Percentiles rank a stretch among this genome's conserved stretches.
phyloP scores from a whole-genome alignment of 768 basidiomycete genomes.

The Crepidotus variabilis region DNA sequence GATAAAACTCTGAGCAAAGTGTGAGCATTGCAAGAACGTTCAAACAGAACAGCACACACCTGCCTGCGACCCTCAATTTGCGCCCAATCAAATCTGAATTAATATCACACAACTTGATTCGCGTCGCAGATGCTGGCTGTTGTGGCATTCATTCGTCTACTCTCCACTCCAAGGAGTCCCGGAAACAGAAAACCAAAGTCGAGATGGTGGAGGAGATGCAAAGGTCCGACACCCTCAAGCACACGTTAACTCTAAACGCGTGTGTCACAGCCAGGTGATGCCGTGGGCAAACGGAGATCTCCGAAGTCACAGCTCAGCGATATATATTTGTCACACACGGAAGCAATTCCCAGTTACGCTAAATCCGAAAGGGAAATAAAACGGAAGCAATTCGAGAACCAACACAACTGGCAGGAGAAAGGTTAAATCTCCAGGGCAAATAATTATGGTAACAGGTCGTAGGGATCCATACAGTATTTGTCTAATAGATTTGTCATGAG shows the following conservation, averaged over 20 bases:
- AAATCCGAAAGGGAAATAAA: constrained; percentile 11
- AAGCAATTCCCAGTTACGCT: constrained; percentile 5
- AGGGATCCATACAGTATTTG: not conserved
- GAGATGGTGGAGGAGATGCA: not conserved
- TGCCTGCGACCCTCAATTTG: constrained; percentile 58
- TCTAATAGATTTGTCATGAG: constrained; percentile 4
- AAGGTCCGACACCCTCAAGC: no score
- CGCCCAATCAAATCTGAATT: constrained; percentile 34
- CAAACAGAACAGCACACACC: constrained; percentile 33
- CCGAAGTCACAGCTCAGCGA: constrained; percentile 13
- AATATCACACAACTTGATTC: constrained; percentile 39
- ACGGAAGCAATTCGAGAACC: not conserved
- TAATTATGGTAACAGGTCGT: constrained; percentile 4
- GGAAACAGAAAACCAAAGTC: not conserved
- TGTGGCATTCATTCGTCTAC: constrained; percentile 36
- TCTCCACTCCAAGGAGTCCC: not conserved
- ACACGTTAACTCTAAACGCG: not conserved
- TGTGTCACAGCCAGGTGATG: not conserved
- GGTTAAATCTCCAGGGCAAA: not conserved
- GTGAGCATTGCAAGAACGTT: constrained; percentile 2
- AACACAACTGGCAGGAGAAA: not conserved
- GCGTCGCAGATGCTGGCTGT: constrained; percentile 43
- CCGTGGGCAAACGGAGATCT: not conserved
- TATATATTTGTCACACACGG: constrained; percentile 1
- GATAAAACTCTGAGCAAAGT: constrained; percentile 43